Evolutionary conservation across 2,329 filamentous ascomycete species (phyloP).

Genomic region (Aureobasidium sp.): DNA sequence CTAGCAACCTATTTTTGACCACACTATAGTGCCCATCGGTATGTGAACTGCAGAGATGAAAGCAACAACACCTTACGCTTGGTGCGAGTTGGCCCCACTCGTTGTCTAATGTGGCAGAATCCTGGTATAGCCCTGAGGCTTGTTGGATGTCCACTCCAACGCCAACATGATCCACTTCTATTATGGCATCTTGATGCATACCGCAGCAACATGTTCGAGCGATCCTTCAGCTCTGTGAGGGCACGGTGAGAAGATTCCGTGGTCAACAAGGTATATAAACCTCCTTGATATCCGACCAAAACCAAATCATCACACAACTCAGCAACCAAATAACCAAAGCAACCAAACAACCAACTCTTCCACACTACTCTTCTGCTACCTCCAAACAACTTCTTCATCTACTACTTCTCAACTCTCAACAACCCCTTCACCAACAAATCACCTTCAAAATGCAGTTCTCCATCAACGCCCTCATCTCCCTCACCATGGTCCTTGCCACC

Average conservation of each 20-base stretch:
- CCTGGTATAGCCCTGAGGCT: neutral
- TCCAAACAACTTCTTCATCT: neutral
- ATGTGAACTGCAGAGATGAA: neutral
- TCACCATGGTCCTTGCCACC: neutral
- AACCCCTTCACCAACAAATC: neutral
- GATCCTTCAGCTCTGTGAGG: neutral
- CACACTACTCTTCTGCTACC: neutral
- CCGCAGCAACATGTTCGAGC: neutral
- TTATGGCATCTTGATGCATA: neutral
- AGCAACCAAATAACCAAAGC: neutral
- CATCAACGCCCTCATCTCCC: neutral
- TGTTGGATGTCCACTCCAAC: neutral
- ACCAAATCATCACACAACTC: neutral
- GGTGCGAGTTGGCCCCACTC: too few species aligned
- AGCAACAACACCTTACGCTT: too few species aligned
- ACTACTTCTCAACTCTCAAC: neutral
- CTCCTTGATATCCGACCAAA: neutral
- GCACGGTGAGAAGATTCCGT: neutral
- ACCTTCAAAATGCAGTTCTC: neutral
- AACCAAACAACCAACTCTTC: neutral
- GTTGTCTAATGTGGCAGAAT: neutral
- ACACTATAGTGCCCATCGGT: neutral
- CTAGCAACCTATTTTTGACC: neutral
- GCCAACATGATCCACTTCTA: neutral
- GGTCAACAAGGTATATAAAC: neutral